Evolutionary conservation across 2,329 filamentous ascomycete species (phyloP), one percentile per base, ranked within the genome.

Genomic region (Anisogramma anomala): DNA sequence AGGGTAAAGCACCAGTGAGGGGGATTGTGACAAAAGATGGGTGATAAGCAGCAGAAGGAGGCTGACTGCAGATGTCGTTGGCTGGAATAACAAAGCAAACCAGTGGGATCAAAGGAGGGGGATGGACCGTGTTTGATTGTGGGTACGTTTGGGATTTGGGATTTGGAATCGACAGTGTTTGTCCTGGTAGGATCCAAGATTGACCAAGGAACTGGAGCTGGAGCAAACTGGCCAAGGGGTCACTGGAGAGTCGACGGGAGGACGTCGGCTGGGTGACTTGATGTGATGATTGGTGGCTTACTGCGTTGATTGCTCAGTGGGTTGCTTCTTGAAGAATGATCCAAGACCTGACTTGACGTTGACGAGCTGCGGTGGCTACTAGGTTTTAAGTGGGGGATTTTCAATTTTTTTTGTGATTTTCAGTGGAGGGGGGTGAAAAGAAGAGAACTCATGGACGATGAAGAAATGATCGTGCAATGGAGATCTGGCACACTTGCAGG

Each of bases 351-450:
- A n/a, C n/a, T 30, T 14, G 27, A 30, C 14, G 27, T n/a, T n/a
- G 14, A 14, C 36, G 46, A 46, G 14, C 27, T 30, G 27, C 7
- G 13, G n/a, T 3, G 48, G 52, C 49, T 48, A 48, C 49, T 49
- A 45, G 49, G 48, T 50, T 55, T 62, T 67, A 67, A 73, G 65
- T 65, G 58, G 56, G 42, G 49, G 60, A 60, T 63, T 77, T 73
- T 69, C 64, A 63, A 60, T 53, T 74, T 77, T 77, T 77, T 77
- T 75, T 69, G 61, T 63, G 62, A 72, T 72, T 64, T 65, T 58
- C 62, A 59, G 58, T 58, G 65, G 65, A 64, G 55, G 53, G 68
- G 65, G 62, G 62, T 68, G 67, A 65, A 64, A 68, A 72, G 71
- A 68, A 71, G 71, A 76, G 68, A 72, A 67, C 71, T 66, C 59